Evolutionary conservation across 192 early-diverging fungal species (phyloP).

Genomic region (Endogone sp.): DNA sequence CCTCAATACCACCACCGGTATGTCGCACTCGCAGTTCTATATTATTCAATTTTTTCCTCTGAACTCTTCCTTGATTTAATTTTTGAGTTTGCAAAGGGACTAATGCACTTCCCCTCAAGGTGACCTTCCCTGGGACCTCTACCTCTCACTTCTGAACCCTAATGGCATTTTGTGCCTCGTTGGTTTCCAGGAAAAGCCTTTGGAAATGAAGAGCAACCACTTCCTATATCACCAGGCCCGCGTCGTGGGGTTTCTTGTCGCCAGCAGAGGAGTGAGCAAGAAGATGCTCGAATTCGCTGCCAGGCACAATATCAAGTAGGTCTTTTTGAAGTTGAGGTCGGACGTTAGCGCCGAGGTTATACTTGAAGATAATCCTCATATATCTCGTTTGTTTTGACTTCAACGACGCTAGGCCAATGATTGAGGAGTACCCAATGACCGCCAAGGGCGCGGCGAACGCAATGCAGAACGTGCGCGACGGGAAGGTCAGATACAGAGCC

Average conservation of each 20-base stretch:
- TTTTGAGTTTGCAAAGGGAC: too few species aligned
- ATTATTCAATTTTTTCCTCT: too few species aligned
- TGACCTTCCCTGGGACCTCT: slow-evolving; percentile 32
- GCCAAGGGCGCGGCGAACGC: slow-evolving; percentile 51
- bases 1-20: slow-evolving; percentile 36
- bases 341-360: too few species aligned
- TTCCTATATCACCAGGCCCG: slow-evolving; percentile 38
- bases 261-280: slow-evolving; percentile 49
- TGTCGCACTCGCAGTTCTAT: too few species aligned
- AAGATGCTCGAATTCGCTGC: slow-evolving; percentile 68
- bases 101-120: too few species aligned
- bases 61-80: too few species aligned
- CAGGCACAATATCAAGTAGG: slow-evolving; percentile 51
- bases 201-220: slow-evolving; percentile 32
- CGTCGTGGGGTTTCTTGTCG: slow-evolving; percentile 65
- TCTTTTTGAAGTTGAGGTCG: too few species aligned
- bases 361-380: too few species aligned
- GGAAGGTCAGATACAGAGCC: slow-evolving; percentile 62
- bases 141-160: slow-evolving; percentile 33
- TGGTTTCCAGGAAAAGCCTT: slow-evolving; percentile 34
- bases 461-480: slow-evolving; percentile 45
- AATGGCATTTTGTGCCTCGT: slow-evolving; percentile 44
- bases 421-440: slow-evolving; percentile 59
- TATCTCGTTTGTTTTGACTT: too few species aligned
- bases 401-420: slow-evolving; percentile 40